Evolutionary conservation across 2,329 filamentous ascomycete genomes (phyloP), one percentile per base, ranked within the genome.

Genomic region (Colletotrichum costaricense): DNA sequence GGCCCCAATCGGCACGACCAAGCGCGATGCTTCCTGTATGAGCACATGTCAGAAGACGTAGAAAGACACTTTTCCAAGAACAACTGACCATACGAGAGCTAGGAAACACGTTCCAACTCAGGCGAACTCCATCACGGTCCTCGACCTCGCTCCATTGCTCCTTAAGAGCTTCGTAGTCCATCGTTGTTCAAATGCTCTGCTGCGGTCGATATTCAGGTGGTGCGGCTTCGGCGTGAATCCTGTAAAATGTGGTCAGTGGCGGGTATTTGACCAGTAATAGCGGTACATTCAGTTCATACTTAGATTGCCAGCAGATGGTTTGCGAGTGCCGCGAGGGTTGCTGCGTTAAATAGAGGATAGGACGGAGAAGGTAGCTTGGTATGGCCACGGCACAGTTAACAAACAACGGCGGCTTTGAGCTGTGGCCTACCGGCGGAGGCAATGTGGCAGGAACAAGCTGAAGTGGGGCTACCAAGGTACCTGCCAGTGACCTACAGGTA

Each of bases 101-200:
- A 63, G 97, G 97, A 81, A 99, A 97, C 74, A 97, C 97, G 83
- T 99, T 99, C 97, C 97, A 99, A 85, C 96, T 98, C 77, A 99
- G 89, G 76, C 97, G 93, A 80, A 98, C 91, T 74, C 97, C 97
- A 91, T 99, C 97, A 78, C 94, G 92, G 81, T 99, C 97, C 87
- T 99, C 97, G 72, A 97, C 93, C 83, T 98, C 95, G 80, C 93
- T 95, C 95, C 95, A 98, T 86, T 96, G 93, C 85, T 98, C 95
- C 86, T 98, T 98, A 78, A 97, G 87, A 78, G 92, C 90, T 84
- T 98, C 95, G 88, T 95, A 97, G 83, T 98, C 95, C 95, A 98
- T 98, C 60, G 63, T 77, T 16, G 54, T 59, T 58, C 5, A 28
- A 28, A 2, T 24, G 16, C 11, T 38, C 22, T 26, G 12, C 16